Evolutionary conservation across 768 basidiomycete genomes (phyloP), one percentile per base, ranked within the genome.

Genomic region (Auriculariales sp.): DNA sequence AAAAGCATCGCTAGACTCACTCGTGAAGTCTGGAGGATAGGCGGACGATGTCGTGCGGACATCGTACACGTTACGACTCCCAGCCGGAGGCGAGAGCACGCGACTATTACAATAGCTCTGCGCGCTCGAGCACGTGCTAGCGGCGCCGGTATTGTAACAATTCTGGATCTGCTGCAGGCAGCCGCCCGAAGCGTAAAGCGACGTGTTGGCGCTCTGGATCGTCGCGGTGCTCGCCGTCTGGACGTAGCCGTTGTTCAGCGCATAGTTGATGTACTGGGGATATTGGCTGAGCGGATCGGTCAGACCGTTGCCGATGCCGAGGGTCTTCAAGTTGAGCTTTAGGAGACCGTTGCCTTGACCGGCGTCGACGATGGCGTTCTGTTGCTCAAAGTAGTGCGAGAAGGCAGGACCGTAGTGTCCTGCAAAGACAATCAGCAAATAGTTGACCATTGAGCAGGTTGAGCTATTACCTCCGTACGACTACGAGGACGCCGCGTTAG

Each of bases 261-360:
- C 74, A 53, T 81, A 82, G 3, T 59, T 61, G 30, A 79, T 66
- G 52, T 78, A 79, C 7, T 74, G 74, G 3, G 76, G 72, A 56
- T 80, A 81, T 62, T 80, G 79, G 1, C 56, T 56, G 24, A 78
- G 58, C 4, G 56, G 64, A 59, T 58, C 62, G 3, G 78, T 79
- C 22, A 80, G 60, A 10, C 78, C 78, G 56, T 82, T 69, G 15
- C 80, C 79, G 19, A 82, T 66, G 15, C 76, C 80, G n/a, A 80
- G 69, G 24, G 71, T 66, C 58, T 78, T 71, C n/a, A 82, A 68
- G 54, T 80, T 79, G 44, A 82, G 67, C 2, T 61, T 64, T 4
- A 73, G 51, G 2, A 44, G 22, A 3, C 77, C 79, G 3, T 61
- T 55, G 3, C 74, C 54, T 0, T 59, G 66, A 9, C 73, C 74